Evolutionary conservation across 169 alveolate genomes (phyloP).

Genomic region (Besnoitia besnoiti): DNA sequence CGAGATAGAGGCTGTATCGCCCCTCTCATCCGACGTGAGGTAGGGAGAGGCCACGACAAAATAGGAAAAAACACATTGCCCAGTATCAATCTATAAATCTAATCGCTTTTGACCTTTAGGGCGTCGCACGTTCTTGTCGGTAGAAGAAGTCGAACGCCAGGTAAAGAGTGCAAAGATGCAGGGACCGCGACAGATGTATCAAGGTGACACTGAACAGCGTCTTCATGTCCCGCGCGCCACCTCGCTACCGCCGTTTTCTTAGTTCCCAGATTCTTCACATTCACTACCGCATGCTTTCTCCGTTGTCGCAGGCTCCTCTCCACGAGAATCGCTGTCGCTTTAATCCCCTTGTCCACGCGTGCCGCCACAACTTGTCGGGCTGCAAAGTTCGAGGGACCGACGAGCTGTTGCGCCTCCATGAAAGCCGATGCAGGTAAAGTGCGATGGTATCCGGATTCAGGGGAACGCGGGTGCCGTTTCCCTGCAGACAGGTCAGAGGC

Average conservation of each 20-base stretch:
- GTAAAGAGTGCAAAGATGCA: no score
- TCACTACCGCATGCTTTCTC: no score
- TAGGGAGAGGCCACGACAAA: background rate
- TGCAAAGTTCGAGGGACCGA: constrained; percentile 69
- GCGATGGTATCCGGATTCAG: no score
- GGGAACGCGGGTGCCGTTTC: no score
- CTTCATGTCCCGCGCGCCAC: no score
- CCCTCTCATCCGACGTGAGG: constrained; percentile 57
- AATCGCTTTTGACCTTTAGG: no score
- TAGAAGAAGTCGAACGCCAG: background rate
- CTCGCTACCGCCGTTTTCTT: no score
- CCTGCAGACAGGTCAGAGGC: no score
- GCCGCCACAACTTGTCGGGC: constrained; percentile 65
- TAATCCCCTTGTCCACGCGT: constrained; percentile 68
- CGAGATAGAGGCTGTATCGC: constrained; percentile 64
- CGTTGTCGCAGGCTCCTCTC: constrained; percentile 39
- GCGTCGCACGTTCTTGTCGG: background rate
- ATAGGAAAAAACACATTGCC: no score
- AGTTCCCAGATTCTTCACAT: no score
- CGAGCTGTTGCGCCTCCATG: constrained; percentile 65
- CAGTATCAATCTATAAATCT: background rate
- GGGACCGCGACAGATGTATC: no score
- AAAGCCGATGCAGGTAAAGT: constrained; percentile 70
- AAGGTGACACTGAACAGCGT: no score
- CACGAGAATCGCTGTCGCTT: constrained; percentile 70